Evolutionary conservation across 176 grass and related monocot species (phyloP).

Genomic region (Avena atlantica): DNA sequence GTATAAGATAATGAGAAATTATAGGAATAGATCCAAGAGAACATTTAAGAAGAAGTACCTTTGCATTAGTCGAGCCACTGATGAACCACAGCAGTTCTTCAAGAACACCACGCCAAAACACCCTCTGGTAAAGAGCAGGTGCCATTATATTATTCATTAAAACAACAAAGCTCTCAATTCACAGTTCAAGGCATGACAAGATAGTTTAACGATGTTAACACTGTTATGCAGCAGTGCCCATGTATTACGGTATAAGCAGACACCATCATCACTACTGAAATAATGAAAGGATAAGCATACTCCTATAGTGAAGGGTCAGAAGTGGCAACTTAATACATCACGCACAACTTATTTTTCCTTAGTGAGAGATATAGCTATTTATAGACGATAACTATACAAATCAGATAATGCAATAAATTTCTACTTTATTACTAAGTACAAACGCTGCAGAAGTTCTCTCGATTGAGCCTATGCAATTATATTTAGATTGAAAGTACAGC

Average conservation of each 20-base stretch:
- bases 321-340: not conserved
- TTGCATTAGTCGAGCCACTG: conserved; percentile 90
- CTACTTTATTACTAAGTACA: not conserved
- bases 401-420: not conserved
- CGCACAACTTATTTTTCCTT: not conserved
- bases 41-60: conserved; percentile 52
- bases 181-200: not conserved
- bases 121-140: conserved; percentile 62
- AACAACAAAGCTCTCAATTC: not conserved
- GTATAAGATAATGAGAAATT: not conserved
- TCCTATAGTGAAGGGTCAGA: not conserved
- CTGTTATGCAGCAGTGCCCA: not conserved
- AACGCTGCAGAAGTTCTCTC: not conserved
- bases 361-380: not conserved
- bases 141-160: conserved; percentile 11
- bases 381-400: not conserved
- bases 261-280: not conserved
- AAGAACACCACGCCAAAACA: conserved; percentile 90
- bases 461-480: not conserved
- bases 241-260: not conserved
- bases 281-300: not conserved
- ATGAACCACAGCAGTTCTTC: conserved; percentile 99
- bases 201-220: not conserved
- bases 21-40: not conserved
- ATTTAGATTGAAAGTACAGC: not conserved